Conservation (phyloP, 192 early-diverging fungal genomes). For the Chytriomyces sp. region DNA sequence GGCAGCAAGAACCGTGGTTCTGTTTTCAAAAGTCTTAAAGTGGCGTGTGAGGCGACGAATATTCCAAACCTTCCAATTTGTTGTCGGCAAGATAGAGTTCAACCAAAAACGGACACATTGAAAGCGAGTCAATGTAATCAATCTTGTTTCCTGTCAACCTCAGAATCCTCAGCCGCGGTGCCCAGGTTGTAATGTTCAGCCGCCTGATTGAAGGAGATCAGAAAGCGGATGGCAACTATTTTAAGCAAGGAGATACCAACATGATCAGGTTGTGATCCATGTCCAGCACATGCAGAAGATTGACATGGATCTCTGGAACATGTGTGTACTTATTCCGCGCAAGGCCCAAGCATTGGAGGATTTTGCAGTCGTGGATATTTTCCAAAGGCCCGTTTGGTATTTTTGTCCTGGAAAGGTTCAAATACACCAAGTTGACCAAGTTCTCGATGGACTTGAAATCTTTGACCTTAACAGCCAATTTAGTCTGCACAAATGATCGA, state of each 20-base stretch:
- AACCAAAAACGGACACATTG: conserved; percentile 33
- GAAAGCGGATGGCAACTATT: neutral
- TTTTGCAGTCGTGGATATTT: conserved; percentile 2
- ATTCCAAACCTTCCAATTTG: conserved; percentile 28
- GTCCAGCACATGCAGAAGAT: conserved; percentile 22
- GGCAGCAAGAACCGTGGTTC: conserved; percentile 22
- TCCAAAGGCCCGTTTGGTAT: conserved; percentile 12
- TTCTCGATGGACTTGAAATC: conserved; percentile 26
- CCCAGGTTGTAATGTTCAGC: conserved; percentile 23
- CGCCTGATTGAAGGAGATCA: conserved; percentile 1
- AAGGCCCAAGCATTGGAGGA: conserved; percentile 36
- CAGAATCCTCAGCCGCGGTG: conserved; percentile 33
- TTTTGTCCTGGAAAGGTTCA: conserved; percentile 30
- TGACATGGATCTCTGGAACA: conserved; percentile 31
- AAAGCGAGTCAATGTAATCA: conserved; percentile 32
- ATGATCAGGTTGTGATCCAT: conserved; percentile 30
- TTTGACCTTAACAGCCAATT: conserved; percentile 7
- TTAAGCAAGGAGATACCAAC: neutral
- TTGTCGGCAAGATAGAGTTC: conserved; percentile 35
- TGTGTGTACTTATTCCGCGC: conserved; percentile 32
- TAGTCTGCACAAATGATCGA: neutral
- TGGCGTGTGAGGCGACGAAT: too few species aligned
- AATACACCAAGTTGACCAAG: conserved; percentile 29
- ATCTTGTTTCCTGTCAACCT: conserved; percentile 31
- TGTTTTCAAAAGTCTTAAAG: conserved; percentile 6